Evolutionary conservation across 2,329 filamentous ascomycete species (phyloP).

Genomic region (Penicillium brevicompactum): DNA sequence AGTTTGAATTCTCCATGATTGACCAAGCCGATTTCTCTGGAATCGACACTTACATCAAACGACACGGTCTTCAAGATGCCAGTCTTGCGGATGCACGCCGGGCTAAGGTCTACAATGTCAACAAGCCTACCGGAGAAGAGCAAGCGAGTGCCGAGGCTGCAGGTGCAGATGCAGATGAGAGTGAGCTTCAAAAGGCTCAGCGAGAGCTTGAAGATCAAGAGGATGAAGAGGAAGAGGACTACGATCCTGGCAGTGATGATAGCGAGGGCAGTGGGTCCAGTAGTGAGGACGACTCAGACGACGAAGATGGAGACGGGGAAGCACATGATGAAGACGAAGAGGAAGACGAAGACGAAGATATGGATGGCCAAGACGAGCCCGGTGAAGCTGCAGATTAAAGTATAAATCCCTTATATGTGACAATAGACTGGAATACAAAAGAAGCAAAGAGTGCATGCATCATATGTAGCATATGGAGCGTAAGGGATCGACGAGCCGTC

Average conservation of each 20-base stretch:
- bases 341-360: constrained; percentile 32
- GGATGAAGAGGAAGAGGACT: constrained; percentile 54
- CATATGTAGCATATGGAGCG: constrained; percentile 9
- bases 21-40: constrained; percentile 65
- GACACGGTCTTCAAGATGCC: constrained; percentile 63
- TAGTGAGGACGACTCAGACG: constrained; percentile 41
- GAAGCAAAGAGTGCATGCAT: neutral
- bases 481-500: constrained; percentile 1
- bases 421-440: neutral
- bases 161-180: constrained; percentile 57
- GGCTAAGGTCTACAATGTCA: constrained; percentile 61
- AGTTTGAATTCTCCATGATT: constrained; percentile 67
- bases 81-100: constrained; percentile 62
- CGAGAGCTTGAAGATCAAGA: constrained; percentile 54
- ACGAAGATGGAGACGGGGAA: constrained; percentile 31
- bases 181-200: constrained; percentile 60
- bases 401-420: constrained; percentile 1
- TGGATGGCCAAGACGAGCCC: constrained; percentile 44
- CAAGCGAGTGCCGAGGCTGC: constrained; percentile 32
- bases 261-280: constrained; percentile 51
- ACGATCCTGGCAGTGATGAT: constrained; percentile 53
- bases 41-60: constrained; percentile 64
- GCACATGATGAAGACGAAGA: constrained; percentile 32
- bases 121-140: constrained; percentile 37
- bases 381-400: constrained; percentile 44